Conservation (phyloP, 2,329 filamentous ascomycete genomes). For the Furcasterigmium furcatum region DNA sequence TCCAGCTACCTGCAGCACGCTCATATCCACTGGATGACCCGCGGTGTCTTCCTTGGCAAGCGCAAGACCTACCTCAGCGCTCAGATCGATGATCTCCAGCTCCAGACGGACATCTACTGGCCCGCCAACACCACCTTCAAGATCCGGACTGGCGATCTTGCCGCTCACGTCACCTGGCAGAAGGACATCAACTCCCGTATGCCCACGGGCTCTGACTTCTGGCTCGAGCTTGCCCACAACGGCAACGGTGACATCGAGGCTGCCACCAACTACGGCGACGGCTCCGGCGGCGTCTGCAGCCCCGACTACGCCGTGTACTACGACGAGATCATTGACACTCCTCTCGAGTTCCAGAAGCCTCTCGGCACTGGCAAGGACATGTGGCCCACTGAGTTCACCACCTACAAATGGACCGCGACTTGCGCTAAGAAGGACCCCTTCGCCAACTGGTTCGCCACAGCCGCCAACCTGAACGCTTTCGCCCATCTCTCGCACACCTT, state of each 20-base stretch:
- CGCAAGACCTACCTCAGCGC: slow-evolving; percentile 51
- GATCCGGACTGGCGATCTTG: slow-evolving; percentile 41
- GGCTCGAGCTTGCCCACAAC: slow-evolving; percentile 6
- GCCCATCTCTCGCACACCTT: slow-evolving; percentile 62
- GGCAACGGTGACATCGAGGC: slow-evolving; percentile 20
- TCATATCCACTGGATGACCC: slow-evolving; percentile 60
- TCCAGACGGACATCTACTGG: slow-evolving; percentile 46
- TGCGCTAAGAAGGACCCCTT: slow-evolving; percentile 51
- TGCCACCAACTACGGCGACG: slow-evolving; percentile 39
- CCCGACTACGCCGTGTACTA: slow-evolving; percentile 38
- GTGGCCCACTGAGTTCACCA: slow-evolving; percentile 47
- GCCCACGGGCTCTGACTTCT: slow-evolving; percentile 39
- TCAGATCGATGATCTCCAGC: slow-evolving; percentile 62
- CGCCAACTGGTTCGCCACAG: slow-evolving; percentile 48
- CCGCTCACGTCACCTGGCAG: slow-evolving; percentile 40
- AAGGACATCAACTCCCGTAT: slow-evolving; percentile 39
- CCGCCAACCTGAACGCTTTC: slow-evolving; percentile 47
- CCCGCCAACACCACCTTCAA: slow-evolving; percentile 46
- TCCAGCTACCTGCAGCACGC: slow-evolving; percentile 59
- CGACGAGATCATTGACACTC: slow-evolving; percentile 36
- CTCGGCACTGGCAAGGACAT: slow-evolving; percentile 44
- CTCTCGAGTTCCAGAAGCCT: slow-evolving; percentile 42
- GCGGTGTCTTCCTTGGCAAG: slow-evolving; percentile 54
- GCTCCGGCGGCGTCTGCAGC: slow-evolving; percentile 38
- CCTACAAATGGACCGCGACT: slow-evolving; percentile 45